Evolutionary conservation across 495 filamentous ascomycete species (phyloP), one percentile per base, ranked within the genome.

Genomic region (Penicillium longicatenatum): DNA sequence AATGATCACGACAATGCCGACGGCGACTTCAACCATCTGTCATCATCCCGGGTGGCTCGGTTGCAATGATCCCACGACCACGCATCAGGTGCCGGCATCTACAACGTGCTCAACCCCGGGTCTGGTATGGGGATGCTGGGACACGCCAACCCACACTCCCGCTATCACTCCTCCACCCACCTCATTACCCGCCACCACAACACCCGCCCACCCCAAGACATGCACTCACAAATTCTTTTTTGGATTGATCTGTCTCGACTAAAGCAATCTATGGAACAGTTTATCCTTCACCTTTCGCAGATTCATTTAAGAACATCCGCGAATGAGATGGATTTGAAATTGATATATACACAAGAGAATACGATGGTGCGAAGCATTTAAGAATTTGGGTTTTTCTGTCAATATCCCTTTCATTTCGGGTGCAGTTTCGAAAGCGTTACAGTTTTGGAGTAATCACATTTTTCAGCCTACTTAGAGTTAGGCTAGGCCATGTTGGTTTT

Each of bases 11-110:
- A 39, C 48, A 30, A 19, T 12, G 10, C 41, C 50, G 29, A 35
- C 44, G 0, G 21, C 41, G 17, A 55, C 45, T 19, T 62, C 60
- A 17, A 50, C 55, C 43, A 60, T 26, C 26, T 62, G 60, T 20
- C 51, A 62, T 33, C 12, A 51, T 47, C 51, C 51, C 1, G 60
- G 60, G 16, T 62, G 60, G 60, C 54, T 62, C 21, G 54, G 60
- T 1, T 62, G 60, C 16, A 43, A 50, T 30, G 60, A 63, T n/a
- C 60, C 52, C 0, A 37, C 46, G 16, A 39, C 37, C 14, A 39
- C 14, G 14, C 14, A 39, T 39, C 14, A 11, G 5, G 3, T 16
- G 8, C 37, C 37, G 16, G 37, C 37, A 39, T 39, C 3, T 16
- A 16, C 37, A n/a, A 39, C 37, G 4, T 39, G 37, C 37, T 3